Conservation (phyloP, 352 stramenopile species). For the Phytophthora pini region DNA sequence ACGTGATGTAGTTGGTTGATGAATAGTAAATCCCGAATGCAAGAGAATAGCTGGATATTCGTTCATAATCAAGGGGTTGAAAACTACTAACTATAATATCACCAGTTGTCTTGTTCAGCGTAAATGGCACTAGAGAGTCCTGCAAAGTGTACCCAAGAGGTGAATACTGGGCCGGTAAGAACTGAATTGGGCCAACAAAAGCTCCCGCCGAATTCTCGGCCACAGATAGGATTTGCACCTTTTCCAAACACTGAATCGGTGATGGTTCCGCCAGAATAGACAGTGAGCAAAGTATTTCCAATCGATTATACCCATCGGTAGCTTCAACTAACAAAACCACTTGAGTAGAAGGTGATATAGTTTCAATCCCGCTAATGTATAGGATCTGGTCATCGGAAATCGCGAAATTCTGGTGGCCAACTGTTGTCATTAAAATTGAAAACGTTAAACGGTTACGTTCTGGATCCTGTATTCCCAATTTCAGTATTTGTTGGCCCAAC, state of each 20-base stretch:
- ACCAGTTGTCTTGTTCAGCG: conserved; percentile 43
- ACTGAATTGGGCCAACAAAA: conserved; percentile 10
- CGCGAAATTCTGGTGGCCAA: conserved; percentile 6
- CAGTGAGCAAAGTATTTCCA: conserved; percentile 22
- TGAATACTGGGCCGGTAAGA: conserved; percentile 17
- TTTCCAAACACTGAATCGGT: conserved; percentile 42
- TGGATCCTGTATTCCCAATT: conserved; percentile 26
- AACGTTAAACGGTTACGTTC: conserved; percentile 20
- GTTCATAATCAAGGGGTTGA: conserved; percentile 51
- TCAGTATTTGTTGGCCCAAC: conserved; percentile 19
- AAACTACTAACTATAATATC: conserved; percentile 37
- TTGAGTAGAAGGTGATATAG: conserved; percentile 1
- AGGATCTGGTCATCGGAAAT: conserved; percentile 27
- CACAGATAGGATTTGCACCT: conserved; percentile 17
- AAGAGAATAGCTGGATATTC: conserved; percentile 32
- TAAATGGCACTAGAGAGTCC: conserved; percentile 35
- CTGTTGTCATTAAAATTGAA: conserved; percentile 12
- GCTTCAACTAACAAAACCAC: conserved; percentile 23
- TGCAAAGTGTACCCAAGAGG: conserved; percentile 11
- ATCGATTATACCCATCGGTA: conserved; percentile 30
- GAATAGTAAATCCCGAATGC: conserved; percentile 48
- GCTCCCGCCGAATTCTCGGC: conserved; percentile 26
- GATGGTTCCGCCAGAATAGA: conserved; percentile 36
- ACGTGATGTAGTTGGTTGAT: conserved; percentile 43
- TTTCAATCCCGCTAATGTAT: conserved; percentile 15